A percentile compares a stretch with the other conserved stretches of the same genome.
Conservation (phyloP, 345 rosid genomes). For the Populus ilicifolia region DNA sequence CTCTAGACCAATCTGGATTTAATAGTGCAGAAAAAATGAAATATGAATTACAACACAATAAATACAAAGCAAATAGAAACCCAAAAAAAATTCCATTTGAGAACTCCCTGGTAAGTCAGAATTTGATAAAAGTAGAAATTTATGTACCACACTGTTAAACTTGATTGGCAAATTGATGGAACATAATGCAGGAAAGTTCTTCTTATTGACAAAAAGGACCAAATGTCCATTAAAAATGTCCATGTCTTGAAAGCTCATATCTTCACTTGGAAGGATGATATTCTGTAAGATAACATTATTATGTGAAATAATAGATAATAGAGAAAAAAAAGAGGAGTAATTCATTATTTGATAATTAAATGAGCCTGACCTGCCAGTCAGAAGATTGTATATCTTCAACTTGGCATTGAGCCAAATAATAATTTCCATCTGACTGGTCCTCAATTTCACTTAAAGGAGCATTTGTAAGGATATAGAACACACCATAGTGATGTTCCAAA, state of each 20-base stretch:
- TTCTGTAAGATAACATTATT: slow-evolving; percentile 35
- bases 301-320: neutral
- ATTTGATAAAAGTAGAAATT: slow-evolving; percentile 3
- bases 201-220: slow-evolving; percentile 59
- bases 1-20: too few relatives aligned
- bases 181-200: slow-evolving; percentile 56
- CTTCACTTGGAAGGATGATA: slow-evolving; percentile 58
- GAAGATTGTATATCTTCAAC: slow-evolving; percentile 44
- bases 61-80: too few relatives aligned
- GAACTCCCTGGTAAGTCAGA: neutral
- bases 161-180: slow-evolving; percentile 65
- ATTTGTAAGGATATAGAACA: slow-evolving; percentile 75
- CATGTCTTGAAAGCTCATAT: slow-evolving; percentile 69
- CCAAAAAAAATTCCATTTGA: neutral
- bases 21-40: too few relatives aligned
- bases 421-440: slow-evolving; percentile 42
- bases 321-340: neutral
- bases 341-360: neutral
- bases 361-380: slow-evolving; percentile 54
- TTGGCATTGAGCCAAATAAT: slow-evolving; percentile 53
- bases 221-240: slow-evolving; percentile 70
- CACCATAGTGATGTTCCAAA: slow-evolving; percentile 72
- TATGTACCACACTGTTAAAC: slow-evolving; percentile 41
- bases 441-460: slow-evolving; percentile 40
- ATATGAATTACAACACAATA: too few relatives aligned